Percentiles rank a stretch among this genome's conserved stretches.
Evolutionary conservation across 2,329 filamentous ascomycete genomes (phyloP).

Genomic region (Exophiala mesophila): DNA sequence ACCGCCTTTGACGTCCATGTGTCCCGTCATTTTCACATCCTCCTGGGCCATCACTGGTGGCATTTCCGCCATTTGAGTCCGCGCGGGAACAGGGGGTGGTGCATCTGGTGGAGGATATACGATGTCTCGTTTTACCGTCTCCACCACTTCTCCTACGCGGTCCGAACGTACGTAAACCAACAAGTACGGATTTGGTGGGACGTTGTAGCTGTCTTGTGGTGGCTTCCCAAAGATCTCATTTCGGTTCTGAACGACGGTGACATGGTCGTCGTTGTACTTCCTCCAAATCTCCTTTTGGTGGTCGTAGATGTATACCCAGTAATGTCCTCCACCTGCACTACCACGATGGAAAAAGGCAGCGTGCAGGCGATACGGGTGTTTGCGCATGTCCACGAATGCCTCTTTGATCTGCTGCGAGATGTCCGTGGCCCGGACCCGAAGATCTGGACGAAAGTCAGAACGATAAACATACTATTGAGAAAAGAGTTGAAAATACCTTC

Average conservation of each 20-base stretch:
- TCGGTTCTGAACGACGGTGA: constrained; percentile 62
- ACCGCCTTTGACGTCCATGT: constrained; percentile 22
- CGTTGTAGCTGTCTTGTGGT: constrained; percentile 34
- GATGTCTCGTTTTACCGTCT: constrained; percentile 50
- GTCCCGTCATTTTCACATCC: constrained; percentile 21
- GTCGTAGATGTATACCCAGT: constrained; percentile 95
- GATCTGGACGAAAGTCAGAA: constrained; percentile 2
- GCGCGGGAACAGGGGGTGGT: constrained; percentile 12
- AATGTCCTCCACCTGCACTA: constrained; percentile 70
- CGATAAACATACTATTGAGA: not conserved
- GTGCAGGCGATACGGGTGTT: constrained; percentile 74
- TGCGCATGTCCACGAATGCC: constrained; percentile 60
- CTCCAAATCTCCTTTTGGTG: constrained; percentile 78
- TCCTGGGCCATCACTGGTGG: constrained; percentile 8
- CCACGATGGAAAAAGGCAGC: constrained; percentile 86
- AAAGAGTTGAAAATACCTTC: constrained; percentile 12
- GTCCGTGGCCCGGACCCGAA: constrained; percentile 10
- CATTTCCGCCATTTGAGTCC: constrained; percentile 18
- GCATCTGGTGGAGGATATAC: constrained; percentile 18
- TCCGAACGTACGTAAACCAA: constrained; percentile 75
- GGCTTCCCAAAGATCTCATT: constrained; percentile 50
- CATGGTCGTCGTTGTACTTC: constrained; percentile 85
- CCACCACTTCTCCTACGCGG: constrained; percentile 54
- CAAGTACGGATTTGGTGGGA: constrained; percentile 50
- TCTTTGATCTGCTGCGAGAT: constrained; percentile 42